These are phyloP conservation scores for Auriscalpium orientale DNA, from an alignment of 768 basidiomycete species.

Conservation along the genomic window DNA sequence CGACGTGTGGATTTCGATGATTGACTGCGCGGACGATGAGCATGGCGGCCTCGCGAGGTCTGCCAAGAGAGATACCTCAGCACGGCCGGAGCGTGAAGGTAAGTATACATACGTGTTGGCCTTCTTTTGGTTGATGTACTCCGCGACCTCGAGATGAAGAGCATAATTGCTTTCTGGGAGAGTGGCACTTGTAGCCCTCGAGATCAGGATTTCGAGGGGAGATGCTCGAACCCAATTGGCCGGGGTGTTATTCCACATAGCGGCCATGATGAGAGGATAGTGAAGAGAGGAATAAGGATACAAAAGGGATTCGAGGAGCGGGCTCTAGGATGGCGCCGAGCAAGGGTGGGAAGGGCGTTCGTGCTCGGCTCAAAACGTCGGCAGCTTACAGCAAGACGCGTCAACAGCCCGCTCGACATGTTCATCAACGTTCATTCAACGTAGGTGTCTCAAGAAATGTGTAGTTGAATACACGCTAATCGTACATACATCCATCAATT, in stretches of 20 bases:
- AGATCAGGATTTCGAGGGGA: constrained; percentile 62
- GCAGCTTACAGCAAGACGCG: too few relatives aligned
- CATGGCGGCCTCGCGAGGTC: constrained; percentile 90
- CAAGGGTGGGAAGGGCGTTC: background rate
- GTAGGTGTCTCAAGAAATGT: too few relatives aligned
- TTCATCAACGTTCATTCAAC: too few relatives aligned
- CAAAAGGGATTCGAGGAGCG: background rate
- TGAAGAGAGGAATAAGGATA: background rate
- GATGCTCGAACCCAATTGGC: constrained; percentile 45
- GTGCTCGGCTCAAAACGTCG: background rate
- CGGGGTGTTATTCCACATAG: constrained; percentile 13
- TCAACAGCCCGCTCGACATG: too few relatives aligned
- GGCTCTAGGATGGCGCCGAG: background rate
- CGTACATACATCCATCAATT: too few relatives aligned
- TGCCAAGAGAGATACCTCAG: constrained; percentile 21
- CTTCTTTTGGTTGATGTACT: constrained; percentile 90
- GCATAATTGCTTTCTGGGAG: constrained; percentile 88
- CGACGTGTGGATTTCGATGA: constrained; percentile 87
- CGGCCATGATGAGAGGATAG: background rate
- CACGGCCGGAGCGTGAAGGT: background rate
- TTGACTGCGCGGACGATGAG: constrained; percentile 77
- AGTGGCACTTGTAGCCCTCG: constrained; percentile 81
- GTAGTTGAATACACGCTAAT: too few relatives aligned
- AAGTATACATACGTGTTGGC: constrained; percentile 74
- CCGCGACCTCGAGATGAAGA: constrained; percentile 87